phyloP scores from a whole-genome alignment of 2,329 filamentous ascomycete species.

The Penicillium palitans region DNA sequence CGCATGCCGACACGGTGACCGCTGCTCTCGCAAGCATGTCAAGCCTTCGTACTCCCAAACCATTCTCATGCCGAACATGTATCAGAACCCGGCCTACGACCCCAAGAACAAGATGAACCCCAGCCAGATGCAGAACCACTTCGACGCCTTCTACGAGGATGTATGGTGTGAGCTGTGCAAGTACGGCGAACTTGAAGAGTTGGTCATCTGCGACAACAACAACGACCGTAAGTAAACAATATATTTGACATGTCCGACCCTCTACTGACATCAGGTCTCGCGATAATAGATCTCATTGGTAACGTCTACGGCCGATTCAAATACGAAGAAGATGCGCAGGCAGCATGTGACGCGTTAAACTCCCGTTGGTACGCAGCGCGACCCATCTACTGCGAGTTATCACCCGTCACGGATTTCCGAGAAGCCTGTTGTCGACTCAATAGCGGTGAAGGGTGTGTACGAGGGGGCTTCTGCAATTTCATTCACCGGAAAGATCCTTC shows the following conservation, averaged over 20 bases:
- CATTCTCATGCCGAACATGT: conserved; percentile 95
- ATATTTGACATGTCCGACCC: background rate
- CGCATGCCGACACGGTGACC: conserved; percentile 95
- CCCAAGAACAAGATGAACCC: conserved; percentile 96
- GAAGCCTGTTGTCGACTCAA: conserved; percentile 97
- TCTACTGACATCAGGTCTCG: conserved; percentile 16
- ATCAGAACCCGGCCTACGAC: conserved; percentile 98
- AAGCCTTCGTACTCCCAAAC: conserved; percentile 98
- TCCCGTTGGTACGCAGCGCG: conserved; percentile 94
- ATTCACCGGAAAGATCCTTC: conserved; percentile 96
- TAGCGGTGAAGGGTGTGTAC: conserved; percentile 88
- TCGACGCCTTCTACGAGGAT: conserved; percentile 99
- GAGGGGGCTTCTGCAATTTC: conserved; percentile 98
- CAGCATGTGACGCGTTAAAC: conserved; percentile 91
- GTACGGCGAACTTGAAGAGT: conserved; percentile 94
- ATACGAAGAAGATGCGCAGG: conserved; percentile 95
- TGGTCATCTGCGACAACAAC: conserved; percentile 99
- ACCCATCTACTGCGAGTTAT: conserved; percentile 97
- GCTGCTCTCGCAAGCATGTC: conserved; percentile 97
- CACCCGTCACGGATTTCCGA: conserved; percentile 94
- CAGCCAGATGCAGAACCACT: conserved; percentile 96
- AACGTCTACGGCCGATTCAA: conserved; percentile 99
- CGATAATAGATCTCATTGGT: conserved; percentile 75
- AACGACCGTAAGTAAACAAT: conserved; percentile 75
- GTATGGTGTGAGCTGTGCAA: conserved; percentile 99